These are phyloP conservation scores for Lojkania enalia DNA, from an alignment of 2,329 filamentous ascomycete genomes.

Conservation along the genomic window DNA sequence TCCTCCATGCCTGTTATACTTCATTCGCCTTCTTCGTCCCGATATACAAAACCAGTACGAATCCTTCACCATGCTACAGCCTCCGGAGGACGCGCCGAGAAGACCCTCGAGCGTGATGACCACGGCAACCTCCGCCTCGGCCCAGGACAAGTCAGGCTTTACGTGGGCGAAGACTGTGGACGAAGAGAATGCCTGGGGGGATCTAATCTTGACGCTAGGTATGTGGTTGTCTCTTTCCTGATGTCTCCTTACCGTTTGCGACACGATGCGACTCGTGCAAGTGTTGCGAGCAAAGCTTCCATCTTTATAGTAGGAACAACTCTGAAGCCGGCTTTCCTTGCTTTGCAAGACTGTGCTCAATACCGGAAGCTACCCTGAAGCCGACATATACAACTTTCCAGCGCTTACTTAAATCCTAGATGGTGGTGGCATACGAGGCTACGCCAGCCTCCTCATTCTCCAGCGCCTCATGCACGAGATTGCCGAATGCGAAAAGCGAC, in stretches of 20 bases:
- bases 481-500: constrained; percentile 47
- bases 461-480: constrained; percentile 55
- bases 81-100: constrained; percentile 29
- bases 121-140: constrained; percentile 38
- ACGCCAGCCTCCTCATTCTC: constrained; percentile 55
- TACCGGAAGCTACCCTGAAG: too few species aligned
- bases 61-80: constrained; percentile 31
- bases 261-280: constrained; percentile 4
- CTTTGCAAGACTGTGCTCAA: too few species aligned
- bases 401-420: constrained; percentile 38
- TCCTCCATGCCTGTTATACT: constrained; percentile 22
- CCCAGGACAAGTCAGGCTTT: constrained; percentile 47
- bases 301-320: too few species aligned
- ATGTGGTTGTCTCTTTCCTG: too few species aligned
- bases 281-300: too few species aligned
- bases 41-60: constrained; percentile 16
- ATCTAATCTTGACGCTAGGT: constrained; percentile 52
- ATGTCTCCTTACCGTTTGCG: constrained; percentile 1
- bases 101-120: constrained; percentile 41
- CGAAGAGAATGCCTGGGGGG: constrained; percentile 52
- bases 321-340: too few species aligned
- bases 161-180: constrained; percentile 48
- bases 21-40: constrained; percentile 4
- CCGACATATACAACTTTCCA: too few species aligned
- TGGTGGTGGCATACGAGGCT: constrained; percentile 56